Conservation (phyloP, 345 rosid species). For the Aegle marmelos region DNA sequence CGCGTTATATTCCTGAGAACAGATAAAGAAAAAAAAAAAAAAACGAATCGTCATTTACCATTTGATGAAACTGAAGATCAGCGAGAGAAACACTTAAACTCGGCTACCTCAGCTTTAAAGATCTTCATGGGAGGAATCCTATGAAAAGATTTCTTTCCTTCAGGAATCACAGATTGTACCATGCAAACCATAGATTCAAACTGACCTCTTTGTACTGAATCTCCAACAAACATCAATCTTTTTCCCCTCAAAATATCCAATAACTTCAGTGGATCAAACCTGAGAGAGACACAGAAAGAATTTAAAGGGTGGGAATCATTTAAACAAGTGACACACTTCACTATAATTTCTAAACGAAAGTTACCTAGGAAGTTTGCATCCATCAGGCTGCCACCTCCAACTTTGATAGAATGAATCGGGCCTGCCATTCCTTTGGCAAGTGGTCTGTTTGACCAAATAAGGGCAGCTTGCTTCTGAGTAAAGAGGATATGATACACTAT, state of each 20-base stretch:
- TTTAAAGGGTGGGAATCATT: not conserved
- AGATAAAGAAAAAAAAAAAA: not conserved
- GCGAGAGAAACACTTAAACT: not conserved
- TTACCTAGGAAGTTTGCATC: constrained; percentile 75
- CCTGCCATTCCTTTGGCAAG: constrained; percentile 74
- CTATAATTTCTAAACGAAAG: not conserved
- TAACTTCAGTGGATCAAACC: constrained; percentile 77
- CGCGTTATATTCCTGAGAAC: constrained; percentile 69
- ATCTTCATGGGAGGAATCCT: constrained; percentile 88
- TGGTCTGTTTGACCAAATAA: constrained; percentile 81
- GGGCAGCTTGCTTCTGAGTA: constrained; percentile 81
- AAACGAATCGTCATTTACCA: not conserved
- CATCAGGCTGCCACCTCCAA: constrained; percentile 87
- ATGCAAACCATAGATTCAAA: constrained; percentile 91
- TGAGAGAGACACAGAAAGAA: constrained; percentile 29
- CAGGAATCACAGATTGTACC: constrained; percentile 76
- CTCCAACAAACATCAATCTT: constrained; percentile 89
- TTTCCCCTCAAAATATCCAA: constrained; percentile 67
- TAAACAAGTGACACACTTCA: not conserved
- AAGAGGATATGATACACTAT: constrained; percentile 68
- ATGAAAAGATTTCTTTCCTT: constrained; percentile 58
- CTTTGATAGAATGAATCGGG: constrained; percentile 76
- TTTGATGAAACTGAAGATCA: not conserved
- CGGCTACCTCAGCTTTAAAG: constrained; percentile 70
- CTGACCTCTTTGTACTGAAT: constrained; percentile 85